A percentile compares a stretch with the other conserved stretches of the same genome.
Evolutionary conservation across 805 yeast genomes (phyloP).

Genomic region (Lipomyces sp.): DNA sequence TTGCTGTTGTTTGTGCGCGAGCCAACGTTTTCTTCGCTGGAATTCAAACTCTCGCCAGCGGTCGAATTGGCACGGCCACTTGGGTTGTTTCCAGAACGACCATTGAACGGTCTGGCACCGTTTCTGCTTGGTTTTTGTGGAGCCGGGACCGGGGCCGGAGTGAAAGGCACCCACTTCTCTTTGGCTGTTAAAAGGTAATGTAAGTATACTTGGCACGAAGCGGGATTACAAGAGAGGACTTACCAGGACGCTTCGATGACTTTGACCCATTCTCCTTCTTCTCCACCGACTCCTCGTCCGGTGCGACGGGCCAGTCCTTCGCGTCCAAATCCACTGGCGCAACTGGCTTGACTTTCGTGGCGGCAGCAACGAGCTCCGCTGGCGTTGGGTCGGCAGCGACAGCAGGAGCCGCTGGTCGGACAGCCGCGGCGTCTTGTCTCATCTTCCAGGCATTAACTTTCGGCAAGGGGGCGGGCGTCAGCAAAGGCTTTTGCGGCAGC

Average conservation of each 20-base stretch:
- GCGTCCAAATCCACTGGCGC: slow-evolving; percentile 27
- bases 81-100: slow-evolving; percentile 7
- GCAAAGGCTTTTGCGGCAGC: slow-evolving; percentile 35
- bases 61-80: slow-evolving; percentile 8
- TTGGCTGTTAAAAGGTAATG: slow-evolving; percentile 42
- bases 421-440: slow-evolving; percentile 16
- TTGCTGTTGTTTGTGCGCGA: slow-evolving; percentile 6
- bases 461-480: slow-evolving; percentile 68
- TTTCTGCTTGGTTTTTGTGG: slow-evolving; percentile 18
- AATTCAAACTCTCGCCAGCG: slow-evolving; percentile 4
- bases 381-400: slow-evolving; percentile 26
- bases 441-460: slow-evolving; percentile 60
- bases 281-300: slow-evolving; percentile 29
- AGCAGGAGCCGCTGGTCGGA: slow-evolving; percentile 1
- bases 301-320: slow-evolving; percentile 42
- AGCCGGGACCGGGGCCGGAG: slow-evolving; percentile 53
- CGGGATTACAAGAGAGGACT: neutral
- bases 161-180: slow-evolving; percentile 72
- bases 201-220: neutral
- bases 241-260: slow-evolving; percentile 21
- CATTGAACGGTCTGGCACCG: slow-evolving; percentile 35
- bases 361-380: slow-evolving; percentile 29
- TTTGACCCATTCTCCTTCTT: slow-evolving; percentile 14
- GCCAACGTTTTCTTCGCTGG: slow-evolving; percentile 22
- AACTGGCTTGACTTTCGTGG: slow-evolving; percentile 28